These are phyloP conservation scores for Sarocladium brachiariae DNA, from an alignment of 2,329 filamentous ascomycete genomes.

Conservation along the genomic window DNA sequence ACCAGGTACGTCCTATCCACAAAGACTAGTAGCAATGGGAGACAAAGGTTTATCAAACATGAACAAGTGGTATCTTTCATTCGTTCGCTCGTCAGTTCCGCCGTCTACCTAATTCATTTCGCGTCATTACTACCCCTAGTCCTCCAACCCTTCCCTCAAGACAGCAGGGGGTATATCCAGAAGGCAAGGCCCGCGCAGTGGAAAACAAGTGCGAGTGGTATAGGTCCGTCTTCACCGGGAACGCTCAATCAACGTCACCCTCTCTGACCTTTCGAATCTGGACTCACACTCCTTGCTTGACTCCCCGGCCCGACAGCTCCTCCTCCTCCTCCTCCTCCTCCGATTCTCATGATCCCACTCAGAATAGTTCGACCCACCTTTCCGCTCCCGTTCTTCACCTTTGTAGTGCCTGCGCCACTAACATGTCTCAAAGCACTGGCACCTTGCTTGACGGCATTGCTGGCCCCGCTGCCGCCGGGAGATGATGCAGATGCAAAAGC, in stretches of 20 bases:
- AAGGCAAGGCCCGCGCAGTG: too few relatives aligned
- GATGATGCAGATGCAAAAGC: too few relatives aligned
- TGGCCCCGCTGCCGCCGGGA: too few relatives aligned
- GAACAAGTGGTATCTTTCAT: slow-evolving; percentile 3
- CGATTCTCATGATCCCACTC: slow-evolving; percentile 38
- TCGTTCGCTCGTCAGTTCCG: neutral
- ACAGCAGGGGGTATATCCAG: too few relatives aligned
- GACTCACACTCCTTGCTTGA: slow-evolving; percentile 24
- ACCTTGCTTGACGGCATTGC: slow-evolving; percentile 19
- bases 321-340: slow-evolving; percentile 22
- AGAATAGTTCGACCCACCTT: slow-evolving; percentile 35
- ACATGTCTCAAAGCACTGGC: slow-evolving; percentile 21
- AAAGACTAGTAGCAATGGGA: too few relatives aligned
- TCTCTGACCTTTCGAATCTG: slow-evolving; percentile 25
- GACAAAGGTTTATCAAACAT: neutral
- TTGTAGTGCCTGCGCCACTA: slow-evolving; percentile 23
- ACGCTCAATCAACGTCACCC: neutral
- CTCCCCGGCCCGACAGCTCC: neutral
- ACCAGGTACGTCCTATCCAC: too few relatives aligned
- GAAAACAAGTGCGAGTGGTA: too few relatives aligned
- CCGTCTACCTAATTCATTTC: neutral
- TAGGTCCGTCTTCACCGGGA: too few relatives aligned
- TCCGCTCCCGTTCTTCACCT: slow-evolving; percentile 27
- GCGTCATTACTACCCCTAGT: too few relatives aligned
- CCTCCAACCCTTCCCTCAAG: too few relatives aligned